phyloP scores from a whole-genome alignment of 306 rosid genomes.

The Acacia confusa region DNA sequence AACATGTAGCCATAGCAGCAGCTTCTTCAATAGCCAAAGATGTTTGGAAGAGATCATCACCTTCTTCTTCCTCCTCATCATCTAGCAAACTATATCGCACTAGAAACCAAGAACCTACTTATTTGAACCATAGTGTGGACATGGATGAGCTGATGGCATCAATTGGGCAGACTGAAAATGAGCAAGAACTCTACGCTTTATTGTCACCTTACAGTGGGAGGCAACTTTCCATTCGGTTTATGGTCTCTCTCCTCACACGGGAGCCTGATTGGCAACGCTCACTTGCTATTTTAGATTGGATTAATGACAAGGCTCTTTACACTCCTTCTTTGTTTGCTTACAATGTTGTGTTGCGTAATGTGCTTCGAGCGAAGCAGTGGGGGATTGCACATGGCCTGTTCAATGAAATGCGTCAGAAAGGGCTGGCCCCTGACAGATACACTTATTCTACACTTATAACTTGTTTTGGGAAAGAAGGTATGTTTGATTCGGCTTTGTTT shows the following conservation, averaged over 20 bases:
- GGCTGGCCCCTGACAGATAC: slow-evolving; percentile 82
- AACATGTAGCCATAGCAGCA: slow-evolving; percentile 22
- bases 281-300: slow-evolving; percentile 85
- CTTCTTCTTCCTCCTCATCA: slow-evolving; percentile 28
- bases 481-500: slow-evolving; percentile 82
- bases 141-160: slow-evolving; percentile 69
- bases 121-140: slow-evolving; percentile 73
- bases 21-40: slow-evolving; percentile 45
- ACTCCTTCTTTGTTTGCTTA: slow-evolving; percentile 77
- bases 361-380: slow-evolving; percentile 81
- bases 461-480: slow-evolving; percentile 69
- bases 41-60: slow-evolving; percentile 61
- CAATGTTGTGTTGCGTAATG: slow-evolving; percentile 82
- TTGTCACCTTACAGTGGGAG: slow-evolving; percentile 62
- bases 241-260: slow-evolving; percentile 79
- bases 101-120: slow-evolving; percentile 36
- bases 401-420: slow-evolving; percentile 87
- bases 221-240: slow-evolving; percentile 75
- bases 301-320: slow-evolving; percentile 72
- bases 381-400: slow-evolving; percentile 85
- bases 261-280: slow-evolving; percentile 92
- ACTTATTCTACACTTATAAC: slow-evolving; percentile 92
- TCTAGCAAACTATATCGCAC: slow-evolving; percentile 7
- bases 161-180: slow-evolving; percentile 57
- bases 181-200: slow-evolving; percentile 58